These are phyloP conservation scores for Aegilops bicornis DNA, from an alignment of 176 grass and related monocot genomes.

Conservation along the genomic window DNA sequence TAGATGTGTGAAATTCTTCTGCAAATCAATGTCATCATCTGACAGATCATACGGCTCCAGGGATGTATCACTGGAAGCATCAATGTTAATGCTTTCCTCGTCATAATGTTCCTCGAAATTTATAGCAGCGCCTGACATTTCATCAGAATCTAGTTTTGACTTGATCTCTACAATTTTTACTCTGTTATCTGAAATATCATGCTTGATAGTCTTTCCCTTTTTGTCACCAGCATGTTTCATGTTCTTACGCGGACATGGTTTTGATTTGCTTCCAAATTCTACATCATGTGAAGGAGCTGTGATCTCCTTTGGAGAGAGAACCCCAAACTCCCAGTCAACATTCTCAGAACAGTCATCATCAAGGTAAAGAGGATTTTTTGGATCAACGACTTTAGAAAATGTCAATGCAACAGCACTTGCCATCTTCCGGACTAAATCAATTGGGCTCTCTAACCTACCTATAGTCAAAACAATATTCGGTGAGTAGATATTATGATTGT, in stretches of 20 bases:
- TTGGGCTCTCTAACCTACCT: conserved; percentile 96
- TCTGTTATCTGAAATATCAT: conserved; percentile 28
- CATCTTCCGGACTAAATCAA: conserved; percentile 89
- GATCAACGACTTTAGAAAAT: conserved; percentile 95
- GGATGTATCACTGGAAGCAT: conserved; percentile 77
- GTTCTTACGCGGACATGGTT: conserved; percentile 36
- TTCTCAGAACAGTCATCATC: conserved; percentile 81
- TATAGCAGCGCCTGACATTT: conserved; percentile 40
- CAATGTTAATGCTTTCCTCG: conserved; percentile 42
- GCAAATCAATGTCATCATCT: conserved; percentile 79
- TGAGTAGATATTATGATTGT: conserved; percentile 18
- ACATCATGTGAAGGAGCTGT: conserved; percentile 37
- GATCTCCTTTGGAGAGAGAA: conserved; percentile 58
- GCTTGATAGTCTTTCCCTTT: conserved; percentile 45
- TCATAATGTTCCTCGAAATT: conserved; percentile 39
- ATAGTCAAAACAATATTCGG: conserved; percentile 34
- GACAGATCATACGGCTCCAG: conserved; percentile 94
- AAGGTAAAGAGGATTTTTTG: conserved; percentile 87
- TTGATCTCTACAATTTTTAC: conserved; percentile 46
- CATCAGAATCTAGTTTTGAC: conserved; percentile 44
- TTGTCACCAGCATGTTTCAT: conserved; percentile 50
- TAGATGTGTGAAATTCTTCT: conserved; percentile 73
- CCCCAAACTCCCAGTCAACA: conserved; percentile 84
- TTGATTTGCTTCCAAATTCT: conserved; percentile 43
- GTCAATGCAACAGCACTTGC: conserved; percentile 79